phyloP scores from a whole-genome alignment of 2,329 filamentous ascomycete species.

The Apiospora marii region DNA sequence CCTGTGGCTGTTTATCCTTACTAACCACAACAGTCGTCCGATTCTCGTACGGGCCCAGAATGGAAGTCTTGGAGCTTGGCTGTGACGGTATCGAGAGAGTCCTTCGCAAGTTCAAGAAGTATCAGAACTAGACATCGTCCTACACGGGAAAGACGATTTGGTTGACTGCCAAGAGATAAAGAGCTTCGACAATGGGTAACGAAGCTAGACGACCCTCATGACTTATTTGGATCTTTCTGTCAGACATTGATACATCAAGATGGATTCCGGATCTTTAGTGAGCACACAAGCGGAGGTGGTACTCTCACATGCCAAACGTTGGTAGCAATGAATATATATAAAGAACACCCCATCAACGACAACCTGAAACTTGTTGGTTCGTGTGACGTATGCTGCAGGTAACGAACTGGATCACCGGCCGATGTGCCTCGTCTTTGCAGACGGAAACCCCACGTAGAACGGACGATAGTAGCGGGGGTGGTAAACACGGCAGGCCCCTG shows the following conservation, averaged over 20 bases:
- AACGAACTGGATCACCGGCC: neutral
- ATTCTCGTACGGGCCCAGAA: slow-evolving; percentile 82
- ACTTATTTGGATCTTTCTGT: neutral
- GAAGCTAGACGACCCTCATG: neutral
- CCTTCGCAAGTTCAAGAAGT: slow-evolving; percentile 66
- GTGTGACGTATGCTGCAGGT: neutral
- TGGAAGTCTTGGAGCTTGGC: slow-evolving; percentile 80
- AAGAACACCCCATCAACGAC: neutral
- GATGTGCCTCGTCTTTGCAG: neutral
- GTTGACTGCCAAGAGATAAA: neutral
- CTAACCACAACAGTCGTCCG: slow-evolving; percentile 65
- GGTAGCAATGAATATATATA: slow-evolving; percentile 6
- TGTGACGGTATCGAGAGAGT: slow-evolving; percentile 87
- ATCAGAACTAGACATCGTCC: neutral
- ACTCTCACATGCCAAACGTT: neutral
- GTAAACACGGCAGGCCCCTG: neutral
- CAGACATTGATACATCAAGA: neutral
- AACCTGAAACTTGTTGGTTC: neutral
- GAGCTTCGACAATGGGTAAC: neutral
- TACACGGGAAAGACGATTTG: neutral
- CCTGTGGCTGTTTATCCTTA: slow-evolving; percentile 18
- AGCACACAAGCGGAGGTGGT: neutral
- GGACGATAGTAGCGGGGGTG: neutral
- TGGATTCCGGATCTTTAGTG: neutral
- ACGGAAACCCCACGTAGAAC: neutral